These are phyloP conservation scores for Naegleria gruberi DNA, from an alignment of 208 protist species.

Conservation along the genomic window DNA sequence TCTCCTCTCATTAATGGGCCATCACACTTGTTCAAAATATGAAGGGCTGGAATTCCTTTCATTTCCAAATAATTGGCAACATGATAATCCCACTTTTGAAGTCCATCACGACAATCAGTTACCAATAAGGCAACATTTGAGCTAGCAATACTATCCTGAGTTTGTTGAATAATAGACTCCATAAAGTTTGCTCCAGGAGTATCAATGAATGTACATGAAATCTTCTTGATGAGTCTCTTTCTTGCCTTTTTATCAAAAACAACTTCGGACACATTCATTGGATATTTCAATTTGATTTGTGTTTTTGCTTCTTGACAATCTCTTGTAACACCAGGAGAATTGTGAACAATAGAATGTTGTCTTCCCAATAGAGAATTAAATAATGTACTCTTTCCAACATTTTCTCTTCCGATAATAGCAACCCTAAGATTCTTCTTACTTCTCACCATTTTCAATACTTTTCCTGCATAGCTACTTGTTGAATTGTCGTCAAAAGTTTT, in stretches of 20 bases:
- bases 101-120: not conserved
- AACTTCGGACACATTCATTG: not conserved
- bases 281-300: slow-evolving; percentile 18
- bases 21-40: slow-evolving; percentile 17
- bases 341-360: slow-evolving; percentile 33
- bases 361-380: slow-evolving; percentile 44
- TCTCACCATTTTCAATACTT: not conserved
- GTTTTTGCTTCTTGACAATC: slow-evolving; percentile 21
- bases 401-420: slow-evolving; percentile 76
- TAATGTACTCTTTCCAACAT: slow-evolving; percentile 81
- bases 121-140: not conserved
- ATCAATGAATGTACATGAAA: not conserved
- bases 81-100: not conserved
- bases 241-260: not conserved
- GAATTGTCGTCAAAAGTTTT: too few relatives aligned
- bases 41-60: not conserved
- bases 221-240: not conserved
- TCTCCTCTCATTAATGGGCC: not conserved
- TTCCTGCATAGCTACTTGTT: too few relatives aligned
- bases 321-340: slow-evolving; percentile 24
- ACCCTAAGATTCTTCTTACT: slow-evolving; percentile 51
- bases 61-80: not conserved
- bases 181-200: slow-evolving; percentile 11
- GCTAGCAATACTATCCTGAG: not conserved
- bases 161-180: slow-evolving; percentile 4